Evolutionary conservation across 1,284 basidiomycete species (phyloP).

Genomic region (Microstroma glucosiphilum): DNA sequence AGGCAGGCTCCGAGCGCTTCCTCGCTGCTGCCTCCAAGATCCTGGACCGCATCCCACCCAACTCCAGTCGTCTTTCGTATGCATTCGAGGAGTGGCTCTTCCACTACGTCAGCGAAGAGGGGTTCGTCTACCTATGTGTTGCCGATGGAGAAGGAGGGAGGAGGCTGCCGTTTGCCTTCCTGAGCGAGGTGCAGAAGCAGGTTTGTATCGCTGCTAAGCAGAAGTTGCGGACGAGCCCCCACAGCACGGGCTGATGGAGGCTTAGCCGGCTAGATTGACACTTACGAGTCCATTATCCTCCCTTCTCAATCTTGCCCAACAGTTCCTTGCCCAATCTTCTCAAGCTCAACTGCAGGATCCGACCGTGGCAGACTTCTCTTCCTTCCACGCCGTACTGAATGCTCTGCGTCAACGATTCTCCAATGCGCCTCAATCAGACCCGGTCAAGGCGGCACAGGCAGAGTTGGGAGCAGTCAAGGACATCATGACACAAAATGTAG

Average conservation of each 20-base stretch:
- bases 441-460: constrained; percentile 77
- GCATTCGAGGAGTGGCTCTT: constrained; percentile 63
- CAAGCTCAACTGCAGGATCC: constrained; percentile 8
- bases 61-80: constrained; percentile 85
- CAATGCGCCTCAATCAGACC: constrained; percentile 81
- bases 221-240: neutral
- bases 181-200: constrained; percentile 75
- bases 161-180: constrained; percentile 87
- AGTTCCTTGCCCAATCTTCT: constrained; percentile 28
- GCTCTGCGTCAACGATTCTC: constrained; percentile 65
- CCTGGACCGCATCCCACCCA: constrained; percentile 86
- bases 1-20: constrained; percentile 37
- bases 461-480: constrained; percentile 91
- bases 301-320: neutral
- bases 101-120: constrained; percentile 66
- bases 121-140: constrained; percentile 80
- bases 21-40: constrained; percentile 76
- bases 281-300: constrained; percentile 62
- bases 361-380: constrained; percentile 16
- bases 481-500: constrained; percentile 70
- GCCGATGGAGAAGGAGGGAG: constrained; percentile 67
- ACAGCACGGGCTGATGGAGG: neutral
- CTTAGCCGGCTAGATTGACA: neutral
- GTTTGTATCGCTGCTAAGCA: constrained; percentile 41
- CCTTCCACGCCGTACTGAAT: constrained; percentile 19